Evolutionary conservation across 108 stramenopile species (phyloP), one percentile per base, ranked within the genome.

Genomic region (Fragilariopsis cylindrus): DNA sequence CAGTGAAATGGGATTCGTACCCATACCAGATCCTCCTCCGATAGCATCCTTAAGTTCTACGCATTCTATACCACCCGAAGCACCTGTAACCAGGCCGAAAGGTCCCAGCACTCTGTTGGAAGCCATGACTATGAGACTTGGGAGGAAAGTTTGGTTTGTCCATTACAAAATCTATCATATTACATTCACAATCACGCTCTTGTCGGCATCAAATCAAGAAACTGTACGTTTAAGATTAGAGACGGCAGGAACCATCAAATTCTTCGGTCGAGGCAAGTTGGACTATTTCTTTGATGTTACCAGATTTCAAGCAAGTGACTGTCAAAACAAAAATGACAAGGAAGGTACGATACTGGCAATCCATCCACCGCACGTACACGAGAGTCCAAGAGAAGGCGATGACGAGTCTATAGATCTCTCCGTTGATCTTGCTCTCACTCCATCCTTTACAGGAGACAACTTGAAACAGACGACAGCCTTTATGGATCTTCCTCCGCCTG

Each of bases 251-350:
- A 75, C 65, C 9, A 74, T 86, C n/a, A 73, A 83, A 48, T 68
- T 60, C 19, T 79, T 87, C 49, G 92, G 89, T 13, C 53, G 56
- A 48, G 86, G 86, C 19, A 84, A 87, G 42, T 54, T 72, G 46
- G 89, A 92, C 47, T 77, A 83, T 48, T 82, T 82, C 4, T 89
- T 87, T 71, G 86, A 92, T 55, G 74, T 92, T 3, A 79, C 76
- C 7, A 62, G 76, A 57, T 88, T 83, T 69, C 84, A 88, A 48
- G 73, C 88, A 5, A 60, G 48, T 48, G 69, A 74, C 55, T 75
- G 74, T 55, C 79, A 80, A 57, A 13, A 41, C 7, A 48, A 71
- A 57, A 71, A 9, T 18, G 70, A 69, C 13, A 49, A 74, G 44
- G 45, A 64, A 58, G 60, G 44, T 2, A 80, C 69, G 12, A 69